Evolutionary conservation across 1,139 yeast species (phyloP), one percentile per base, ranked within the genome.

Genomic region (Pneumocystis jirovecii): DNA sequence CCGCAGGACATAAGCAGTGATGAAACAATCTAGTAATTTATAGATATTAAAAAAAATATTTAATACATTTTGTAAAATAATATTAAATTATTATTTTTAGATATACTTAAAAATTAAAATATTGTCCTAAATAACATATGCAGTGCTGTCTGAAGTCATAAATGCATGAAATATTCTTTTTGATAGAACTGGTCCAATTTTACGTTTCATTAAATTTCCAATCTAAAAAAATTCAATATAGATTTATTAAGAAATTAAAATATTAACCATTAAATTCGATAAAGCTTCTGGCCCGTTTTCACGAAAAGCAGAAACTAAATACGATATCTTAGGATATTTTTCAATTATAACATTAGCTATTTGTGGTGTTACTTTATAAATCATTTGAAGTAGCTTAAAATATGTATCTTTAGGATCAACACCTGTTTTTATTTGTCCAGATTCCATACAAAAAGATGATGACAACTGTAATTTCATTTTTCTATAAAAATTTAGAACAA

Each of bases 361-460:
- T 7, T 65, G 65, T 39, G 69, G 69, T 3, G 70, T 69, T 39
- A 69, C 68, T 35, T 64, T 64, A 35, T 65, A 62, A n/a, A 68
- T 45, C 40, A 65, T 67, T 57, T 64, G 64, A 57, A 69, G 64
- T 44, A 69, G 65, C 34, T 65, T 64, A 29, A 50, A 45, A 40
- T 67, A 69, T 45, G 70, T 68, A 62, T 67, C 71, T 19, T 50
- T 44, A n/a, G 21, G 34, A 37, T 66, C 65, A 21, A 65, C 21
- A 39, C 71, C 71, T 7, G 68, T 61, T 61, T 60, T 64, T 42
- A 69, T 62, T 62, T 69, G 71, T 15, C 70, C 70, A 7, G 66
- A 64, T 39, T 68, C 71, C 65, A 67, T 65, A 64, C 71, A 69
- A 37, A 69, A 66, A 19, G 61, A 39, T 5, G 63, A 15, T 21